Evolutionary conservation across 129 eudicot species (phyloP), one percentile per base, ranked within the genome.

Genomic region (Kitagawia praeruptora): DNA sequence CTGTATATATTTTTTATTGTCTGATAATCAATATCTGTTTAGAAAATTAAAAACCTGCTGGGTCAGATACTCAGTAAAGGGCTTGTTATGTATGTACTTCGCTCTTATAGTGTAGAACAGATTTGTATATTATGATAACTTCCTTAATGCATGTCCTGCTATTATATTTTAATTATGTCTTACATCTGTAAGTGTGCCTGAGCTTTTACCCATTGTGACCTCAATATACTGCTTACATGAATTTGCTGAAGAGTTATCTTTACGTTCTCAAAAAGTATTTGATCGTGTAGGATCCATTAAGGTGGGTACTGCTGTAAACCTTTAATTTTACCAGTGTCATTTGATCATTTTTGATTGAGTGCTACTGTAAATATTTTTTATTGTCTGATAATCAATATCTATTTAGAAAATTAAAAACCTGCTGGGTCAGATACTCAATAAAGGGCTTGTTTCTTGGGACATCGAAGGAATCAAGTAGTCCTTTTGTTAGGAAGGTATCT

Each of bases 181-280:
- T 58, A 28, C 79, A 15, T 4, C 64, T 40, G 56, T 77, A 42
- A 39, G 61, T 69, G 53, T 72, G 27, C 37, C 46, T 58, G 44
- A 75, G 47, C 51, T 83, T 82, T 31, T 28, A 40, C 45, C 82
- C 75, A 19, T 23, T 21, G 58, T 77, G 56, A 84, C 78, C 76
- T 85, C 75, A 75, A 81, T 64, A 44, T 40, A 72, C 75, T 70
- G 75, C 79, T 14, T 85, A 85, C 89, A 93, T 97, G 98, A 94
- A 75, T 90, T 91, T 63, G 84, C 82, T 12, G 98, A 89, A 87
- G 91, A 87, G 66, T 72, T 94, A 27, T 90, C 97, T 44, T 81
- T 87, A 70, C 88, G 86, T 56, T 89, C 98, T 71, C 93, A 85
- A 78, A 88, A 89, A 70, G 53, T 94, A 58, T 75, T 83, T 86